phyloP scores from a whole-genome alignment of 2,329 filamentous ascomycete genomes.

The Cladophialophora bantiana region DNA sequence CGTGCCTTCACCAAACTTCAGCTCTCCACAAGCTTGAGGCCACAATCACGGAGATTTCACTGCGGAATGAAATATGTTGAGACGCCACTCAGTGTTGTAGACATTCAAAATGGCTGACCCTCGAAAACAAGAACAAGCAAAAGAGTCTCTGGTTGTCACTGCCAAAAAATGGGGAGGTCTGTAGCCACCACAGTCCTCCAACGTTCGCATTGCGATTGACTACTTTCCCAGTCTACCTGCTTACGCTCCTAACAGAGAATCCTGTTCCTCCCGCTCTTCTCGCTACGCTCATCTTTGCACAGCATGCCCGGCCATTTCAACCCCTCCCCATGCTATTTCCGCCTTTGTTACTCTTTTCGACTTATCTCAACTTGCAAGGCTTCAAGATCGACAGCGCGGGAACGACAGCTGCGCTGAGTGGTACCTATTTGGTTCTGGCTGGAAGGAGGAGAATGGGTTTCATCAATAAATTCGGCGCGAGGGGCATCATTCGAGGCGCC shows the following conservation, averaged over 20 bases:
- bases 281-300: conserved; percentile 70
- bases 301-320: conserved; percentile 72
- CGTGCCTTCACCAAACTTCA: neutral
- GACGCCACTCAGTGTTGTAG: neutral
- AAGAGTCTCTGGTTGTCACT: conserved; percentile 34
- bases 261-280: conserved; percentile 69
- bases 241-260: conserved; percentile 58
- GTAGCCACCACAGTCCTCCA: conserved; percentile 19
- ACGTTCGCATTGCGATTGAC: conserved; percentile 32
- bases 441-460: conserved; percentile 60
- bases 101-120: conserved; percentile 31
- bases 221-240: conserved; percentile 34
- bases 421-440: conserved; percentile 69
- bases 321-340: conserved; percentile 71
- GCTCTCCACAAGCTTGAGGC: neutral
- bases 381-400: conserved; percentile 70
- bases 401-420: conserved; percentile 69
- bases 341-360: conserved; percentile 69
- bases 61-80: neutral
- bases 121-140: conserved; percentile 32
- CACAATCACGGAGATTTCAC: neutral
- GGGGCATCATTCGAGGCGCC: conserved; percentile 53
- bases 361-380: conserved; percentile 69
- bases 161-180: conserved; percentile 42
- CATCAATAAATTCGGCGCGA: conserved; percentile 54